These are phyloP conservation scores for Apophysomyces sp. DNA, from an alignment of 371 early-diverging fungal species.

Conservation along the genomic window DNA sequence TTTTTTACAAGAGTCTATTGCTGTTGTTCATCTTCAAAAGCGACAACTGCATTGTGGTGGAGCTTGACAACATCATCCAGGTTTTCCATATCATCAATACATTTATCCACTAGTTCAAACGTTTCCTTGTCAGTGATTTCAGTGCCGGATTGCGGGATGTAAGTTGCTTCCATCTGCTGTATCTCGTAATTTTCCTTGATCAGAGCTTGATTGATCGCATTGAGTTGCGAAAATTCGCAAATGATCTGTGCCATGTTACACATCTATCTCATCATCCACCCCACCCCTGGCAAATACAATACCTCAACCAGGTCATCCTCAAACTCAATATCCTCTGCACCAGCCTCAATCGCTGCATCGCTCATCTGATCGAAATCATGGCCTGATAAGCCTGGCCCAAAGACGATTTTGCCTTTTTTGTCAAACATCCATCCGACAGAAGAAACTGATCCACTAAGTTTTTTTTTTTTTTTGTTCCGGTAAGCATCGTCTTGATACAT, in stretches of 20 bases:
- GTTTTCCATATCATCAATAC: conserved; percentile 51
- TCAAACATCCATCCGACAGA: conserved; percentile 63
- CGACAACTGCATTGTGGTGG: conserved; percentile 46
- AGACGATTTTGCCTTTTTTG: conserved; percentile 54
- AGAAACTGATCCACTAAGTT: conserved; percentile 62
- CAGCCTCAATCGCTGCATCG: conserved; percentile 60
- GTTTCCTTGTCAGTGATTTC: conserved; percentile 40
- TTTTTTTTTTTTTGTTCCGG: no score
- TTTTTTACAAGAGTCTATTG: neutral
- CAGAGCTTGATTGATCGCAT: conserved; percentile 33
- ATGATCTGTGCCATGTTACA: conserved; percentile 24
- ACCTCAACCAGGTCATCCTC: conserved; percentile 43
- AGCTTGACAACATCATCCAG: conserved; percentile 59
- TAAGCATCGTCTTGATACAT: no score
- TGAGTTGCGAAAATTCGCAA: conserved; percentile 51
- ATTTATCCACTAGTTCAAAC: conserved; percentile 36
- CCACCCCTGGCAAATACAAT: neutral
- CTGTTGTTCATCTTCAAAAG: neutral
- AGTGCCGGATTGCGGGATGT: conserved; percentile 40
- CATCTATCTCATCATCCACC: neutral
- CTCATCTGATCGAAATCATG: conserved; percentile 55
- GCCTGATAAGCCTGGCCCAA: conserved; percentile 38
- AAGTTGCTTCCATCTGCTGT: conserved; percentile 41
- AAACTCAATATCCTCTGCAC: conserved; percentile 60
- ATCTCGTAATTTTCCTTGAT: conserved; percentile 41